Conservation (phyloP, 1,139 yeast genomes). For the Hemisphaericaspora xylofermentans region DNA sequence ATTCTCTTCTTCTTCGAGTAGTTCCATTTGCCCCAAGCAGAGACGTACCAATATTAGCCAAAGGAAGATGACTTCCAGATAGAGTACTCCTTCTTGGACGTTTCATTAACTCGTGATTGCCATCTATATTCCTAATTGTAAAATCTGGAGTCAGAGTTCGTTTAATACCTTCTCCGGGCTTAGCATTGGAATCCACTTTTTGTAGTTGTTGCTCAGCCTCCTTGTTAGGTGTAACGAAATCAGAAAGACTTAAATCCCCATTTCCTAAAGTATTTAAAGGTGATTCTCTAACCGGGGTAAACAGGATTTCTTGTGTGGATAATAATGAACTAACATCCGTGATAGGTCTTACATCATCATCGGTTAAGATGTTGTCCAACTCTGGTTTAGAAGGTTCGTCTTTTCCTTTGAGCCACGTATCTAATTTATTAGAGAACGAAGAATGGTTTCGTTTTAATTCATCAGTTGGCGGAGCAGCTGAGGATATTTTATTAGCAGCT, state of each 20-base stretch:
- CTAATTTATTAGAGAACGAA: slow-evolving; percentile 19
- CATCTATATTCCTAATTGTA: slow-evolving; percentile 14
- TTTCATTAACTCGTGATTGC: slow-evolving; percentile 2
- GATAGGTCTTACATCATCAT: slow-evolving; percentile 1
- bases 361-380: slow-evolving; percentile 7
- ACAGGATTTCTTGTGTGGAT: slow-evolving; percentile 33
- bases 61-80: slow-evolving; percentile 4
- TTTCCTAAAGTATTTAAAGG: slow-evolving; percentile 66
- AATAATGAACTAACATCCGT: slow-evolving; percentile 8
- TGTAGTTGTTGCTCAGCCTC: slow-evolving; percentile 21
- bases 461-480: slow-evolving; percentile 7
- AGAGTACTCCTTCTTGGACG: slow-evolving; percentile 23
- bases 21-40: neutral
- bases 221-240: slow-evolving; percentile 36
- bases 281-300: slow-evolving; percentile 58
- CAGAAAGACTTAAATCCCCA: slow-evolving; percentile 66
- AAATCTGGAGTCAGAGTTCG: slow-evolving; percentile 22
- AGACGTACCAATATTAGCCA: neutral
- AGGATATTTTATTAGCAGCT: slow-evolving; percentile 26
- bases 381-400: slow-evolving; percentile 11
- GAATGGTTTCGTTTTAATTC: slow-evolving; percentile 16
- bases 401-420: slow-evolving; percentile 18
- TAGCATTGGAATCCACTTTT: slow-evolving; percentile 18
- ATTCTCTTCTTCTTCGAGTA: neutral
- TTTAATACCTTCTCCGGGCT: slow-evolving; percentile 16